Evolutionary conservation across 495 filamentous ascomycete species (phyloP).

Genomic region (Astrocystis sublimbata): DNA sequence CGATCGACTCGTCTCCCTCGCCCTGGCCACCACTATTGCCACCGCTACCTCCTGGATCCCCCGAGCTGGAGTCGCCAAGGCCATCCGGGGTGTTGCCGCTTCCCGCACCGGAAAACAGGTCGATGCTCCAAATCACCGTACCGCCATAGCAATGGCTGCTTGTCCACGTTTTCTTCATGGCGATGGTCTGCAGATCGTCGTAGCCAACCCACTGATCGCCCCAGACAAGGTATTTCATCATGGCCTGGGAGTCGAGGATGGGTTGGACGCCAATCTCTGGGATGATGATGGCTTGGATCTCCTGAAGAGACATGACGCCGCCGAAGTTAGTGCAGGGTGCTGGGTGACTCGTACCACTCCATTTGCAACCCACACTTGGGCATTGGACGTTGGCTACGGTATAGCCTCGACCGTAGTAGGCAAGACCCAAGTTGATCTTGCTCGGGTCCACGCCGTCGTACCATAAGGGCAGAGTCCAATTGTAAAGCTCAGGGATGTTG

Average conservation of each 20-base stretch:
- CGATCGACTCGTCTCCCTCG: too few relatives aligned
- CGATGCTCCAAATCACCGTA: slow-evolving; percentile 40
- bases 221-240: slow-evolving; percentile 16
- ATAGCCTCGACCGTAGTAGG: slow-evolving; percentile 47
- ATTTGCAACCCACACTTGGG: slow-evolving; percentile 33
- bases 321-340: slow-evolving; percentile 33
- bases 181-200: slow-evolving; percentile 32
- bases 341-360: slow-evolving; percentile 27
- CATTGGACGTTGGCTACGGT: slow-evolving; percentile 39
- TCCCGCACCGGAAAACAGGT: slow-evolving; percentile 23
- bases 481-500: slow-evolving; percentile 41
- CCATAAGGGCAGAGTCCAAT: slow-evolving; percentile 37
- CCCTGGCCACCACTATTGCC: neutral
- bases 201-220: slow-evolving; percentile 40
- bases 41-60: neutral
- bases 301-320: slow-evolving; percentile 37
- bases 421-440: slow-evolving; percentile 43
- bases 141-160: slow-evolving; percentile 35
- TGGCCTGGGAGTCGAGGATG: neutral
- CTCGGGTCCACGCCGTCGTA: slow-evolving; percentile 29
- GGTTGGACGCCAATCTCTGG: neutral
- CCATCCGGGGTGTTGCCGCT: neutral
- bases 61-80: neutral
- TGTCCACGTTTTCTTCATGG: slow-evolving; percentile 27
- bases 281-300: slow-evolving; percentile 28